Base-by-base conservation (phyloP, 305 asterid species). In the Rubia occidens region DNA sequence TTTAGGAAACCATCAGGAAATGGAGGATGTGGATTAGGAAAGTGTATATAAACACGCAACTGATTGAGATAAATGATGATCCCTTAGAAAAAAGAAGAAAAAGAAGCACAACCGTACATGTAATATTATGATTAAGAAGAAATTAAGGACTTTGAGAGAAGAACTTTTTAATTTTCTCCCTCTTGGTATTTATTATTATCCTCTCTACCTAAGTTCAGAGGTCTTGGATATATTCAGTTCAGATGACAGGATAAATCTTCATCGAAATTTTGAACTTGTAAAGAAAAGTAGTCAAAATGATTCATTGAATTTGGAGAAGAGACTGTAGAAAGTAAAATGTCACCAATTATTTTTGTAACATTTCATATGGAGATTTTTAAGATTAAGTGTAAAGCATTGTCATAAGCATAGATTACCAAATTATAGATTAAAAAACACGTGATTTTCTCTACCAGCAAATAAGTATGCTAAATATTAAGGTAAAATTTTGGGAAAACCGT, bases 21-120 rank as follows among this genome's bases (percentile, higher is more conserved):
- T n/a, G 8, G 11, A 51, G 32, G 40, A 14, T 26, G 47, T 42
- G 29, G 63, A 64, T 53, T 6, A 26, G 51, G 54, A 67, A 65
- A 70, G 64, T 56, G 45, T 20, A 64, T 45, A 32, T 11, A 18
- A 72, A 72, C 77, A 77, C 80, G 80, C 67, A 72, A 72, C 72
- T 35, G 20, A 60, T 17, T 43, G 51, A 32, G 71, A 56, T 65
- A 18, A 42, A 32, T 54, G 20, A 61, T 35, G 45, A 68, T 54
- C 37, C 45, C 37, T 56, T 56, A 5, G 39, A n/a, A 35, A 35
- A 35, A 56, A 56, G 20, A 56, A 20, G 0, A 21, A 24, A 56
- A 56, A 56, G 7, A 53, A 53, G 17, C 18, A 21, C 58, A 53
- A 53, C 58, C 5, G 6, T 53, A 8, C 58, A 53, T 53, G 2